Conservation (phyloP, 2,329 filamentous ascomycete species). For the Hypoxylon sp. region DNA sequence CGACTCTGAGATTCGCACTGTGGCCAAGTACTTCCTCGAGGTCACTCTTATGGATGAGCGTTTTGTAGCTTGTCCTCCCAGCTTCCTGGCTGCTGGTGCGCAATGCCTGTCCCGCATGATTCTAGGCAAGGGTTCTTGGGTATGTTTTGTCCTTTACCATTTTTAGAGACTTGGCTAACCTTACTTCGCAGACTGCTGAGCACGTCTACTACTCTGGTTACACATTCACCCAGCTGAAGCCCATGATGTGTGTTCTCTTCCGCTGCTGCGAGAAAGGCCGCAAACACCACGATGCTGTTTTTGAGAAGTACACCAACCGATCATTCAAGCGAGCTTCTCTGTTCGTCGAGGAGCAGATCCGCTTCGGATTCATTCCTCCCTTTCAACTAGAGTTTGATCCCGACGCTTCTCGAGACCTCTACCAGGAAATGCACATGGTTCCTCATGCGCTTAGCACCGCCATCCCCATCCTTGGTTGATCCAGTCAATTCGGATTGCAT, state of each 20-base stretch:
- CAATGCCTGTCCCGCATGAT: slow-evolving; percentile 92
- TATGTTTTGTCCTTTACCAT: slow-evolving; percentile 57
- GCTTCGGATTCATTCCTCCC: slow-evolving; percentile 64
- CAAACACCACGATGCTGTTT: slow-evolving; percentile 86
- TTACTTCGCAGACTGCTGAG: slow-evolving; percentile 68
- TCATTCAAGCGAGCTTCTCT: slow-evolving; percentile 85
- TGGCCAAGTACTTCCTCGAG: slow-evolving; percentile 98
- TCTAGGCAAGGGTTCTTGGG: slow-evolving; percentile 92
- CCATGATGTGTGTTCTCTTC: slow-evolving; percentile 78
- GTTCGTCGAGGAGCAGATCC: slow-evolving; percentile 80
- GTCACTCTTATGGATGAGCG: slow-evolving; percentile 98
- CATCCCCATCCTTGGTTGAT: slow-evolving; percentile 39
- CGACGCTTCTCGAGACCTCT: slow-evolving; percentile 18
- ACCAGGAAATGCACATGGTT: slow-evolving; percentile 22
- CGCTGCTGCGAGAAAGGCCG: slow-evolving; percentile 86
- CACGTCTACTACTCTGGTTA: slow-evolving; percentile 96
- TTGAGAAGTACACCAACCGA: slow-evolving; percentile 89
- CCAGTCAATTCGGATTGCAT: neutral
- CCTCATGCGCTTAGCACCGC: slow-evolving; percentile 40
- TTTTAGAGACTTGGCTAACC: slow-evolving; percentile 47
- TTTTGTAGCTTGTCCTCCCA: slow-evolving; percentile 89
- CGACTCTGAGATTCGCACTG: slow-evolving; percentile 90
- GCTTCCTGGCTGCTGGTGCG: slow-evolving; percentile 88
- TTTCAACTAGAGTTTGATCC: no score
- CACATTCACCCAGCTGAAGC: slow-evolving; percentile 83